Evolutionary conservation across 108 stramenopile species (phyloP).

Genomic region (Stephanodiscus minutulus): DNA sequence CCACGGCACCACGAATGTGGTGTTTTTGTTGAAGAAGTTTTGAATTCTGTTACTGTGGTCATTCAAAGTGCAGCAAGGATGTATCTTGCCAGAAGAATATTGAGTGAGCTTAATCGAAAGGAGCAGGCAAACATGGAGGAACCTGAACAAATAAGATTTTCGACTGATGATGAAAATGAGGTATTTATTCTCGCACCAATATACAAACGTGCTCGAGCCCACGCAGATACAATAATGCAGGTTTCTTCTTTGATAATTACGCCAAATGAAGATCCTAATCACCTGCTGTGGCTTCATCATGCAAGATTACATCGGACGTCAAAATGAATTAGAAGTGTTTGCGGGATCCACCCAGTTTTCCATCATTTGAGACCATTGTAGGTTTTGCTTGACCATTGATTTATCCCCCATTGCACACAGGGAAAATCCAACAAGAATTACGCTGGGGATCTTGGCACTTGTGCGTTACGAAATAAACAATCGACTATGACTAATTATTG

Average conservation of each 20-base stretch:
- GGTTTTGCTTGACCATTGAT: no score
- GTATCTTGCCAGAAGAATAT: conserved; percentile 18
- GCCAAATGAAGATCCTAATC: no score
- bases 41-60: conserved; percentile 46
- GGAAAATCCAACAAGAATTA: no score
- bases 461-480: no score
- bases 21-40: conserved; percentile 39
- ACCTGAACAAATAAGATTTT: conserved; percentile 5
- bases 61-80: conserved; percentile 39
- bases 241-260: background rate
- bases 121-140: background rate
- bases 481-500: no score
- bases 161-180: conserved; percentile 35
- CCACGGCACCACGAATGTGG: conserved; percentile 42
- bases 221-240: background rate
- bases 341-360: no score
- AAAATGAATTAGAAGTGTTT: no score
- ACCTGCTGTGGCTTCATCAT: no score
- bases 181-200: conserved; percentile 18
- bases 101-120: conserved; percentile 5
- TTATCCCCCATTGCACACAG: no score
- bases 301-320: no score
- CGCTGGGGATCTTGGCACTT: no score
- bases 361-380: no score
- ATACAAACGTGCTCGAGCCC: conserved; percentile 26